These are phyloP conservation scores for Biscogniauxia marginata DNA, from an alignment of 2,329 filamentous ascomycete genomes.

Conservation along the genomic window DNA sequence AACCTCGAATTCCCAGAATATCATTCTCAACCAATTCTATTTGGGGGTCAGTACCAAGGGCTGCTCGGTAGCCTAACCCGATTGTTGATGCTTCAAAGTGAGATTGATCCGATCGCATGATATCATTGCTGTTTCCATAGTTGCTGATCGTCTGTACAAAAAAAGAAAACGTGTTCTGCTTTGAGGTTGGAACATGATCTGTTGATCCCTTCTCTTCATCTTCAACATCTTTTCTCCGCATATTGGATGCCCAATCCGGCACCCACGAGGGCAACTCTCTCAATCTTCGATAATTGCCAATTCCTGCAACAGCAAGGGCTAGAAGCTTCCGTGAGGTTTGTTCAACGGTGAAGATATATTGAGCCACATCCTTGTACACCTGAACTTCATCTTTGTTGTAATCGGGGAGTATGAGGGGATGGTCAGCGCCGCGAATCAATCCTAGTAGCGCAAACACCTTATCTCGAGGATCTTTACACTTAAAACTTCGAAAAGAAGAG, in stretches of 20 bases:
- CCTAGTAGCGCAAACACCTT: conserved; percentile 9
- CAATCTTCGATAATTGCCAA: conserved; percentile 6
- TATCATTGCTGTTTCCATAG: conserved; percentile 5
- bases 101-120: conserved; percentile 3
- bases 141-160: conserved; percentile 3
- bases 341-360: conserved; percentile 6
- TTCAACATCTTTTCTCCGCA: conserved; percentile 2
- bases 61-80: conserved; percentile 7
- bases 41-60: conserved; percentile 4
- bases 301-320: conserved; percentile 3
- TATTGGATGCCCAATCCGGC: conserved; percentile 9
- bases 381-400: conserved; percentile 8
- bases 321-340: conserved; percentile 5
- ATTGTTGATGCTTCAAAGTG: background rate
- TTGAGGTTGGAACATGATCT: background rate
- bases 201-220: background rate
- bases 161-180: conserved; percentile 6
- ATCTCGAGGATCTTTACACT: conserved; percentile 11
- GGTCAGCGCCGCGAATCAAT: conserved; percentile 4
- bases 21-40: conserved; percentile 2
- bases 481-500: conserved; percentile 8
- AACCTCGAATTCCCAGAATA: conserved; percentile 1
- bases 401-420: conserved; percentile 7
- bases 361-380: conserved; percentile 7
- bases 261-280: conserved; percentile 7